Evolutionary conservation across 2,329 filamentous ascomycete genomes (phyloP), one percentile per base, ranked within the genome.

Genomic region (Calonectria pauciramosa): DNA sequence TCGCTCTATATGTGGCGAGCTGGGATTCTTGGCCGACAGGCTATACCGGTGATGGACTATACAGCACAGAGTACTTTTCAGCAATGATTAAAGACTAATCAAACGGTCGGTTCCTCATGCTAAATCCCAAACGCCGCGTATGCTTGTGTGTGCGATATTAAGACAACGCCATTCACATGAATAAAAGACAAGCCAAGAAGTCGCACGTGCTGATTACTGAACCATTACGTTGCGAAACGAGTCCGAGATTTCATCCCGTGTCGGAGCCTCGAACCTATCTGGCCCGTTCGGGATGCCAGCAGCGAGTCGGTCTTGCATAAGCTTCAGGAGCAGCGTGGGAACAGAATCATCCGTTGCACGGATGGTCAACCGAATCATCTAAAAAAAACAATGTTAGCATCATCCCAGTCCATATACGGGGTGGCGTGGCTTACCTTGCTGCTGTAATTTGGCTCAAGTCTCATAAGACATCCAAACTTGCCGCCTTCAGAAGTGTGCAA

Each of bases 291-390:
- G 86, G 30, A 86, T 79, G 7, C 92, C 92, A 10, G 85, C 83
- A 10, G 93, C 89, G 63, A 99, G 88, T 75, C 94, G 91, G 77
- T 96, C 94, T 82, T 97, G 94, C 95, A 99, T 98, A 72, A 94
- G 87, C 84, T 95, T 96, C 81, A 97, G 88, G 71, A 99, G 84
- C 26, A 96, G 90, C 2, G 91, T 90, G 10, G 97, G 96, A 0
- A 99, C 95, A 38, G 89, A 91, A 82, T 99, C 97, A 82, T 99
- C 96, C 1, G 97, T 99, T 8, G 96, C 97, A 76, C 97, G 92
- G 80, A 99, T 94, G 0, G 97, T 99, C 75, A 99, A 89, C 68
- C 97, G 96, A 81, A 97, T 94, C 95, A 98, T 98, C 97, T 98
- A 79, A 10, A n/a, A 10, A n/a, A 64, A 36, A 51, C 8, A 30